Conservation (phyloP, 2,329 filamentous ascomycete species). For the Colletotrichum sublineola region DNA sequence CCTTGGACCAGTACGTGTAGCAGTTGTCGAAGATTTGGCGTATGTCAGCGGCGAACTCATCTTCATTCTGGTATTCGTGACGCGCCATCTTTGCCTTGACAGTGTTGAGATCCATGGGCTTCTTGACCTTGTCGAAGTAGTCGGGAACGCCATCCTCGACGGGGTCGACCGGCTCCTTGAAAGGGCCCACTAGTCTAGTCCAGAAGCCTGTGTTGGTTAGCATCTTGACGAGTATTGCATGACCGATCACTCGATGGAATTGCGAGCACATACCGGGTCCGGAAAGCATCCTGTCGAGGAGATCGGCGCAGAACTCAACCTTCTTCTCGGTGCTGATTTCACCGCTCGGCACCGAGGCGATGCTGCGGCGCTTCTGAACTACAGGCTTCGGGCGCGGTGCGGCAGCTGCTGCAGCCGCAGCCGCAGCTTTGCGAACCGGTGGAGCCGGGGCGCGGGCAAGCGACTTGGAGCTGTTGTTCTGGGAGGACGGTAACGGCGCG, state of each 20-base stretch:
- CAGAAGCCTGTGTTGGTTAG: constrained; percentile 67
- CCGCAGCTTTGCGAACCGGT: constrained; percentile 47
- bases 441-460: constrained; percentile 36
- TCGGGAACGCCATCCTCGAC: constrained; percentile 69
- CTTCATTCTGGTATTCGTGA: constrained; percentile 63
- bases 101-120: constrained; percentile 72
- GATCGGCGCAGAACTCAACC: constrained; percentile 69
- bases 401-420: constrained; percentile 37
- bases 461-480: constrained; percentile 20
- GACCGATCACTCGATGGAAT: background rate
- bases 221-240: constrained; percentile 2
- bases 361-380: constrained; percentile 52
- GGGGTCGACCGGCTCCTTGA: constrained; percentile 71
- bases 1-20: constrained; percentile 72
- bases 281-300: constrained; percentile 71
- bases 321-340: constrained; percentile 52
- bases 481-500: constrained; percentile 48
- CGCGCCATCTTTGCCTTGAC: constrained; percentile 72
- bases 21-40: constrained; percentile 74
- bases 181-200: constrained; percentile 74
- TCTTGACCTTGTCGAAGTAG: constrained; percentile 71
- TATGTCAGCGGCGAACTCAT: constrained; percentile 69
- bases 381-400: constrained; percentile 51
- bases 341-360: constrained; percentile 45
- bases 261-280: constrained; percentile 64